A percentile compares a stretch with the other conserved stretches of the same genome.
phyloP scores from a whole-genome alignment of 495 filamentous ascomycete genomes.

The Neurospora pannonica region DNA sequence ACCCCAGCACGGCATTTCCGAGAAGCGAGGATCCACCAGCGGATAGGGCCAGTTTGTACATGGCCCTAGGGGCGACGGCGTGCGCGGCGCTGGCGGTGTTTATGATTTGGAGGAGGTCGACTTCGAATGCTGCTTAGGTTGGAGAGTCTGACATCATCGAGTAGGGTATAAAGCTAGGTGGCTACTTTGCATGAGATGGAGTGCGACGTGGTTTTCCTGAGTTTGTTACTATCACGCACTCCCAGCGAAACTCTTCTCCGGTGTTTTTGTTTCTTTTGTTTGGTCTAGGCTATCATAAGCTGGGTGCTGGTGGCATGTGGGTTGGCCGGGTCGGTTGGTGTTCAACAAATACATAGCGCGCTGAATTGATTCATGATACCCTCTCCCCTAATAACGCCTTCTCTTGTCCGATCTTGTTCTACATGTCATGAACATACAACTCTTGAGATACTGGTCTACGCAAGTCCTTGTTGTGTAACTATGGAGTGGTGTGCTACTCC shows the following conservation, averaged over 20 bases:
- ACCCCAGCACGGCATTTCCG: conserved; percentile 79
- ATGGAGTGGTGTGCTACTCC: too few species aligned
- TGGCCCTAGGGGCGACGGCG: conserved; percentile 71
- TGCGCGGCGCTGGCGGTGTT: conserved; percentile 74
- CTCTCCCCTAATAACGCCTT: too few species aligned
- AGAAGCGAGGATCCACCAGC: conserved; percentile 73
- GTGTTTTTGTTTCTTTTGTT: background rate
- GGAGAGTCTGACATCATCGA: too few species aligned
- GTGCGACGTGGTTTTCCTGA: background rate
- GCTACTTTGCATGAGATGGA: background rate
- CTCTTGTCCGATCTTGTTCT: too few species aligned
- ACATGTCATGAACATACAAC: too few species aligned
- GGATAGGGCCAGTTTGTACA: conserved; percentile 75
- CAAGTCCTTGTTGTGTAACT: too few species aligned
- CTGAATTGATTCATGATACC: background rate
- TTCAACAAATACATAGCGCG: background rate
- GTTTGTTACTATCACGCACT: background rate
- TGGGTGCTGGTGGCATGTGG: background rate
- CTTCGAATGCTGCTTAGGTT: conserved; percentile 17
- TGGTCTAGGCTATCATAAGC: too few species aligned
- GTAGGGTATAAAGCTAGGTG: too few species aligned
- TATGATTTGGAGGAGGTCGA: conserved; percentile 54
- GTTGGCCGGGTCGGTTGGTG: background rate
- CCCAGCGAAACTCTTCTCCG: background rate
- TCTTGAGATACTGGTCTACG: too few species aligned